phyloP scores from a whole-genome alignment of 1,139 yeast species.

The Wickerhamomyces sp. region DNA sequence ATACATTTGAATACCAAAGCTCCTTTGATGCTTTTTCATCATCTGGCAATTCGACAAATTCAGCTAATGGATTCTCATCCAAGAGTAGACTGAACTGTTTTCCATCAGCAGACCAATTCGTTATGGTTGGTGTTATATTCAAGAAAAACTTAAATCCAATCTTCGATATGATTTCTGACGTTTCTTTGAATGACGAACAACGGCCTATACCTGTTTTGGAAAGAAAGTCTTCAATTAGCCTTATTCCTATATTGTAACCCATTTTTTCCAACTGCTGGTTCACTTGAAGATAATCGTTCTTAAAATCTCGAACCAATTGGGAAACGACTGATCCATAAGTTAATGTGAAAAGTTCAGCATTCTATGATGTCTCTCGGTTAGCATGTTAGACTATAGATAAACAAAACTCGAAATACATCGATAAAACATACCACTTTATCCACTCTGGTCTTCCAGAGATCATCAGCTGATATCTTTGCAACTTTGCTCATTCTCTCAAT shows the following conservation, averaged over 20 bases:
- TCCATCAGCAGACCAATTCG: conserved; percentile 74
- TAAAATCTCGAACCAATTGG: conserved; percentile 83
- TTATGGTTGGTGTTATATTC: conserved; percentile 71
- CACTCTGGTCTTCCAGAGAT: conserved; percentile 84
- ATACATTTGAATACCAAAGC: conserved; percentile 87
- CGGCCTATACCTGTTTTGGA: conserved; percentile 83
- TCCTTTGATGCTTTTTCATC: conserved; percentile 66
- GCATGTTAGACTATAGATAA: background rate
- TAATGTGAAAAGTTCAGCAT: conserved; percentile 85
- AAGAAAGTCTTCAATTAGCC: conserved; percentile 88
- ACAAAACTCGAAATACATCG: too few relatives aligned
- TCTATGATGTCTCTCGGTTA: conserved; percentile 32
- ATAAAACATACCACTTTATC: conserved; percentile 67
- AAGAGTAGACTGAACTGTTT: conserved; percentile 70
- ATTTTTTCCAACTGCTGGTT: conserved; percentile 80
- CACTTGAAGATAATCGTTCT: conserved; percentile 70
- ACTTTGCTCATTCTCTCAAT: conserved; percentile 43
- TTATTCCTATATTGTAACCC: conserved; percentile 93
- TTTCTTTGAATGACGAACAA: conserved; percentile 75
- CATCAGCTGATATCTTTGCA: conserved; percentile 67
- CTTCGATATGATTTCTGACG: conserved; percentile 81
- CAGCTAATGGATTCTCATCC: conserved; percentile 87
- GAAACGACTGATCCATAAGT: conserved; percentile 94
- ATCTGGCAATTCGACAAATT: conserved; percentile 88
- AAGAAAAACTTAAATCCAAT: conserved; percentile 88